A percentile compares a stretch with the other conserved stretches of the same genome.
Conservation (phyloP, 306 rosid genomes). For the Vigna hirtella region DNA sequence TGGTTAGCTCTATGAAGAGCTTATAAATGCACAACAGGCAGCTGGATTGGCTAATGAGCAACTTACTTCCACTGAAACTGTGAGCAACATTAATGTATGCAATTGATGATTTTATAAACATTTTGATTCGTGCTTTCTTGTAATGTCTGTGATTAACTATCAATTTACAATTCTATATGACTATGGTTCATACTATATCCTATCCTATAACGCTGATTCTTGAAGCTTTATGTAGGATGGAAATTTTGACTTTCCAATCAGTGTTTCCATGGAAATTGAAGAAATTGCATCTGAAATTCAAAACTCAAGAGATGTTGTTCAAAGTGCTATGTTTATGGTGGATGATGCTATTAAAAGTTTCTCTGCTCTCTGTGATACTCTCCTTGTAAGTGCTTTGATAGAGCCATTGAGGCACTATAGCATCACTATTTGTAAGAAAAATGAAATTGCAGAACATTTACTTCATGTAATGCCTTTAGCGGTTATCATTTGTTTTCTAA, state of each 20-base stretch:
- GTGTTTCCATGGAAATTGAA: slow-evolving; percentile 62
- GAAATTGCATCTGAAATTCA: slow-evolving; percentile 66
- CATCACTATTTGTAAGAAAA: slow-evolving; percentile 16
- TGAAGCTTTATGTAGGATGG: slow-evolving; percentile 63
- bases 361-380: slow-evolving; percentile 53
- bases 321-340: slow-evolving; percentile 55
- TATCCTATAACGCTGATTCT: slow-evolving; percentile 41
- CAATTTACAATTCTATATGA: slow-evolving; percentile 25
- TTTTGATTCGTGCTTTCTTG: slow-evolving; percentile 21
- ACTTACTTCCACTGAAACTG: slow-evolving; percentile 54
- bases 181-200: slow-evolving; percentile 4
- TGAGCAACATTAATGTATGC: slow-evolving; percentile 46
- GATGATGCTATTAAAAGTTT: slow-evolving; percentile 69
- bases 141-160: slow-evolving; percentile 23
- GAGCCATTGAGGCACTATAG: slow-evolving; percentile 30
- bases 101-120: slow-evolving; percentile 39
- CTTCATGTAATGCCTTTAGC: slow-evolving; percentile 17
- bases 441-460: slow-evolving; percentile 8
- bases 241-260: slow-evolving; percentile 52
- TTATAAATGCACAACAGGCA: slow-evolving; percentile 66
- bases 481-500: slow-evolving; percentile 29
- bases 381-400: slow-evolving; percentile 67
- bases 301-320: slow-evolving; percentile 61
- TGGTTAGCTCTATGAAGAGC: slow-evolving; percentile 75
- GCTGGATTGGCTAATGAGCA: slow-evolving; percentile 67